These are phyloP conservation scores for Nannochloris sp. DNA, from an alignment of 139 green algal species.

Conservation along the genomic window DNA sequence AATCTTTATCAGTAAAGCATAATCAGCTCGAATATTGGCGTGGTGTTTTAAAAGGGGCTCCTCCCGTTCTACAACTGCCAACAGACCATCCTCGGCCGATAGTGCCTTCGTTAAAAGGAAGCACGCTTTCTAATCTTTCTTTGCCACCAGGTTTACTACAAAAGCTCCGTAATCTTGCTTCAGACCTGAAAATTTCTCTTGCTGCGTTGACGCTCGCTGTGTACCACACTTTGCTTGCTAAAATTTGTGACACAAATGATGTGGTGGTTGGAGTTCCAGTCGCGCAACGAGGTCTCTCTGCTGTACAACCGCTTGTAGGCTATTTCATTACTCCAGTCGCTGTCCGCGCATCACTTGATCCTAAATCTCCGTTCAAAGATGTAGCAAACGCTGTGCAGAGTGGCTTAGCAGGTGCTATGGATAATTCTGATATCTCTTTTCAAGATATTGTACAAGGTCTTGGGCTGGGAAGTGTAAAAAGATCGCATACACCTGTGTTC, in stretches of 20 bases:
- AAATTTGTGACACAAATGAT: background rate
- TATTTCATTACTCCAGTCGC: constrained; percentile 3
- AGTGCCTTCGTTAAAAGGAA: background rate
- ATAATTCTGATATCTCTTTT: background rate
- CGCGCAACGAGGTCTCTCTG: background rate
- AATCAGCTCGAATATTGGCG: background rate
- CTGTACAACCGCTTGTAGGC: constrained; percentile 2
- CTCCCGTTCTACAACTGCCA: constrained; percentile 1
- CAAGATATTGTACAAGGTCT: background rate
- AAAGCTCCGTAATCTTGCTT: background rate
- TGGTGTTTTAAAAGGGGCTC: background rate
- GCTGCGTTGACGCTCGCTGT: background rate
- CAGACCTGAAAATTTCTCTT: background rate
- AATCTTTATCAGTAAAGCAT: background rate
- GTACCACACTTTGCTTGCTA: background rate
- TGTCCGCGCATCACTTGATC: background rate
- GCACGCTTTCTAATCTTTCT: background rate
- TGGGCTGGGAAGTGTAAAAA: background rate
- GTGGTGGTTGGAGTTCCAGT: constrained; percentile 9
- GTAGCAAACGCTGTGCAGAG: background rate
- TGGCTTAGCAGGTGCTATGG: background rate
- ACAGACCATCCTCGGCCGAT: background rate
- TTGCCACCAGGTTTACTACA: background rate
- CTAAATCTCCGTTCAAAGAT: background rate
- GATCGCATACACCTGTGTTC: background rate